These are phyloP conservation scores for Anisodus acutangulus DNA, from an alignment of 257 asterid species.

Conservation along the genomic window DNA sequence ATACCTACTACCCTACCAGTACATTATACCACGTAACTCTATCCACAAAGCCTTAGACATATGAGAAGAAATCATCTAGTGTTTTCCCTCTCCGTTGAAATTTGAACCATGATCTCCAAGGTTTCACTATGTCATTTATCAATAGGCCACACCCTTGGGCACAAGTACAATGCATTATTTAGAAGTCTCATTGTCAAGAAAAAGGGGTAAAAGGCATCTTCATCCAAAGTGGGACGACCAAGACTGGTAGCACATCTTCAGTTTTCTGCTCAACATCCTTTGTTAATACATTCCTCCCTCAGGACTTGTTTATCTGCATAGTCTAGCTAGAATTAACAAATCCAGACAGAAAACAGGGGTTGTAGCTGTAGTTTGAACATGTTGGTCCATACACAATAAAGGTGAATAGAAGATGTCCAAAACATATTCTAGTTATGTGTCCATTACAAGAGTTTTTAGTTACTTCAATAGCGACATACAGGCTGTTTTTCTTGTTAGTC, in stretches of 20 bases:
- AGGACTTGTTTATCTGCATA: neutral
- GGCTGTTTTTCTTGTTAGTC: neutral
- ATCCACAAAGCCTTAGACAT: neutral
- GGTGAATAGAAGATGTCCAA: neutral
- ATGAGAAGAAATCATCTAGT: neutral
- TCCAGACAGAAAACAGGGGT: neutral
- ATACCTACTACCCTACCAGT: neutral
- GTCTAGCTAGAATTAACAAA: neutral
- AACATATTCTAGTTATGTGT: neutral
- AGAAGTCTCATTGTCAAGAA: neutral
- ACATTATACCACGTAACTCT: neutral
- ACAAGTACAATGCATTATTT: neutral
- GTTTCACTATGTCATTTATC: neutral
- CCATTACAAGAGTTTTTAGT: conserved; percentile 1
- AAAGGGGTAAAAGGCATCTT: neutral
- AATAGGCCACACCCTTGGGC: neutral
- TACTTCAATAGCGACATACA: neutral
- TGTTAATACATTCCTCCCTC: conserved; percentile 7
- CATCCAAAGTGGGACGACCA: neutral
- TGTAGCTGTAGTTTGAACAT: neutral
- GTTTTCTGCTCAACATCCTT: neutral
- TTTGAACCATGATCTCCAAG: neutral
- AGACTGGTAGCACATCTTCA: neutral
- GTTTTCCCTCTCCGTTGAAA: neutral
- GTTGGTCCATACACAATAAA: neutral